A percentile compares a stretch with the other conserved stretches of the same genome.
These are phyloP conservation scores for Alternaria sp. DNA, from an alignment of 2,329 filamentous ascomycete genomes.

Conservation along the genomic window DNA sequence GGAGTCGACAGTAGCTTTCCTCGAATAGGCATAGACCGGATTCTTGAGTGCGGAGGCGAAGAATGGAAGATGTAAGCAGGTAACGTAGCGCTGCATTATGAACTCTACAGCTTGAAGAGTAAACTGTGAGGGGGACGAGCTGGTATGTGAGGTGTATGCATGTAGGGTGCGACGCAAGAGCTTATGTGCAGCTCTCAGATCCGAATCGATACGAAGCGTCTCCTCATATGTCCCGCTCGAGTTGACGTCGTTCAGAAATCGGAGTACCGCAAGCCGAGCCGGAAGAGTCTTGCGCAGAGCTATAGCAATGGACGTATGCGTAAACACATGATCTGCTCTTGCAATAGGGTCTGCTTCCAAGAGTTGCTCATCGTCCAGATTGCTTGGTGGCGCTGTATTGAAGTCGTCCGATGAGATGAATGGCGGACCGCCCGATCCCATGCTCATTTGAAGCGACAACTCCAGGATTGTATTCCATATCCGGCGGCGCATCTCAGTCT, in stretches of 20 bases:
- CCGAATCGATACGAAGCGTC: constrained; percentile 32
- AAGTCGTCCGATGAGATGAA: constrained; percentile 46
- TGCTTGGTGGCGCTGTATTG: constrained; percentile 46
- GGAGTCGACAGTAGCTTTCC: constrained; percentile 33
- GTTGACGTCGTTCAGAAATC: constrained; percentile 35
- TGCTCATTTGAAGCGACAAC: constrained; percentile 45
- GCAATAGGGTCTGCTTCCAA: constrained; percentile 29
- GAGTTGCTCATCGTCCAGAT: constrained; percentile 52
- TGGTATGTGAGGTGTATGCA: neutral
- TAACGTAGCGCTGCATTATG: constrained; percentile 36
- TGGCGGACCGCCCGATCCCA: constrained; percentile 46
- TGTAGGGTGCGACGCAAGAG: constrained; percentile 24
- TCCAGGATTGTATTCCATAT: constrained; percentile 47
- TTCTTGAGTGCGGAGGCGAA: constrained; percentile 27
- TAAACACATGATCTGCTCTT: constrained; percentile 36
- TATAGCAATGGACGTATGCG: constrained; percentile 45
- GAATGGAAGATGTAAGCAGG: constrained; percentile 34
- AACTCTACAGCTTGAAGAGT: constrained; percentile 31
- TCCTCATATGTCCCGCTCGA: constrained; percentile 34
- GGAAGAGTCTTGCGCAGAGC: constrained; percentile 48
- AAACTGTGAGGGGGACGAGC: constrained; percentile 12
- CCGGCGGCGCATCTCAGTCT: constrained; percentile 39
- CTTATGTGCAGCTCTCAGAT: constrained; percentile 29
- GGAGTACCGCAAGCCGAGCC: constrained; percentile 45
- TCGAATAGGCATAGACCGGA: constrained; percentile 33